Evolutionary conservation across 176 grass and related monocot species (phyloP), one percentile per base, ranked within the genome.

Genomic region (Olyra latifolia): DNA sequence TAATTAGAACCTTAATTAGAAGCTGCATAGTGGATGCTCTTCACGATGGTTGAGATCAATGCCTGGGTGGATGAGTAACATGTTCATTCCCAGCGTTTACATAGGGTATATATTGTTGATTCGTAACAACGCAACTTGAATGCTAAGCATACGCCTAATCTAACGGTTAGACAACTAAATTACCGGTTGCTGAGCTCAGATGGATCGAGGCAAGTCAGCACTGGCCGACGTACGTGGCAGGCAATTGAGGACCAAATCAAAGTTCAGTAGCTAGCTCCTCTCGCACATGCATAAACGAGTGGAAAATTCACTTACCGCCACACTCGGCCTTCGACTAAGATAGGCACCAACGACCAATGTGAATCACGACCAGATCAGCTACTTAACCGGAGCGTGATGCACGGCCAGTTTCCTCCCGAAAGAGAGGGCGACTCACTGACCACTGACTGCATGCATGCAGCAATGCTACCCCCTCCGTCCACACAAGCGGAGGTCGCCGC

Each of bases 91-190:
- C n/a, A n/a, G n/a, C n/a, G n/a, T n/a, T n/a, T n/a, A n/a, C n/a
- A n/a, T n/a, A n/a, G n/a, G n/a, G n/a, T n/a, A n/a, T n/a, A n/a
- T 35, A 35, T 35, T 35, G 4, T 35, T 35, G 5, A 35, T 35
- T 35, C 11, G 55, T 58, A 25, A 24, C 56, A 28, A 60, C 4
- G 5, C 24, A 28, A 5, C 57, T 60, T 60, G 25, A 25, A 60
- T 12, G 32, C 71, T 39, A 14, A 24, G 53, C 49, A 23, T 1
- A 38, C 20, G 32, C 50, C 20, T 56, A 56, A 43, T 47, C 60
- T 14, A 8, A 12, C 22, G 42, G 84, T 68, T 47, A 68, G 40
- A 58, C 67, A 86, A 68, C 84, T 11, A 68, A 25, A 86, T 75
- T 50, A 68, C 77, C 77, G 69, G 61, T 24, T 35, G 23, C 0